Percentiles rank a stretch among this genome's conserved stretches.
phyloP scores from a whole-genome alignment of 2,329 filamentous ascomycete genomes.

The Ascochyta lentis region DNA sequence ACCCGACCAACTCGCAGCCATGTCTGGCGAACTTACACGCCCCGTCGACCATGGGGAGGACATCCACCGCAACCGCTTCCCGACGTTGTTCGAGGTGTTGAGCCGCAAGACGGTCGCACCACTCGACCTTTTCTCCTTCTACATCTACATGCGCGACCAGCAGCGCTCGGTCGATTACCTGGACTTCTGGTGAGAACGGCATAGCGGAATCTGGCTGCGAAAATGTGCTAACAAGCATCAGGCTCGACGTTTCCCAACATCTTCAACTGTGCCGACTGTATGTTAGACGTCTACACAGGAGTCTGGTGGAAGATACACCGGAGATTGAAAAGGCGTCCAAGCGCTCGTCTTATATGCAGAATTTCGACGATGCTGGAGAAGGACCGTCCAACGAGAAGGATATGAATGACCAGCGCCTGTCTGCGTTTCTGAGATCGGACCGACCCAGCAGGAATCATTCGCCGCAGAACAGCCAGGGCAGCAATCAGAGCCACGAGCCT shows the following conservation, averaged over 20 bases:
- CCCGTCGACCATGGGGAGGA: conserved; percentile 15
- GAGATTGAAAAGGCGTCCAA: conserved; percentile 87
- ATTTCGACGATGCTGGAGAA: conserved; percentile 64
- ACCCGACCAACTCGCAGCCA: conserved; percentile 19
- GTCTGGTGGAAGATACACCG: conserved; percentile 90
- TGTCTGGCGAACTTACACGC: conserved; percentile 33
- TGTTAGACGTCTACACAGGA: conserved; percentile 91
- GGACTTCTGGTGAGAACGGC: conserved; percentile 83
- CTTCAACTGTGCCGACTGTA: conserved; percentile 98
- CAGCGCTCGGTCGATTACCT: conserved; percentile 97
- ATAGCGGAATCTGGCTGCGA: background rate
- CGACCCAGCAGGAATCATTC: conserved; percentile 54
- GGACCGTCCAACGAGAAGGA: conserved; percentile 69
- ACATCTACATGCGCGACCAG: conserved; percentile 99
- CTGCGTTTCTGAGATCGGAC: conserved; percentile 78
- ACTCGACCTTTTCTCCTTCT: conserved; percentile 97
- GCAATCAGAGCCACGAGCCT: conserved; percentile 61
- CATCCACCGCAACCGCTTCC: conserved; percentile 76
- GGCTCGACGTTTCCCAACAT: conserved; percentile 99
- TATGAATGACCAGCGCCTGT: conserved; percentile 87
- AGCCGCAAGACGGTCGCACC: conserved; percentile 93
- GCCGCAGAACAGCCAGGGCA: conserved; percentile 56
- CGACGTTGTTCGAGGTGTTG: conserved; percentile 93
- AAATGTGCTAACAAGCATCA: conserved; percentile 52
- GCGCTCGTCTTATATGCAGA: conserved; percentile 74